These are phyloP conservation scores for Mucor plumbeus DNA, from an alignment of 371 early-diverging fungal genomes.

Conservation along the genomic window DNA sequence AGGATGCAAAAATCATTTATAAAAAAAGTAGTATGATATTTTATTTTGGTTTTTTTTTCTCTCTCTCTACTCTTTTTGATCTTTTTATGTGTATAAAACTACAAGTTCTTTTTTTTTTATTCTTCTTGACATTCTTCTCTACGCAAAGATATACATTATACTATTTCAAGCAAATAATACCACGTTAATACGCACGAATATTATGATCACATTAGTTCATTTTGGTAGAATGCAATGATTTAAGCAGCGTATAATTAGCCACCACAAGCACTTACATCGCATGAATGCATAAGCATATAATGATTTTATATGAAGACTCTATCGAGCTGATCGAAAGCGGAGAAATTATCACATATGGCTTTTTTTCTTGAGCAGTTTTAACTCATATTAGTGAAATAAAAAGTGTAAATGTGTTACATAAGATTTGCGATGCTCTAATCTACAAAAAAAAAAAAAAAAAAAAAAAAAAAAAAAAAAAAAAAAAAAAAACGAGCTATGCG, in stretches of 20 bases:
- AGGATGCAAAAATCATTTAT: background rate
- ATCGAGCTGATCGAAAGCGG: background rate
- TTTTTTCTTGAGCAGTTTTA: background rate
- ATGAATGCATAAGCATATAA: too few relatives aligned
- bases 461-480: too few relatives aligned
- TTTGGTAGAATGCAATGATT: too few relatives aligned
- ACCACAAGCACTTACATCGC: background rate
- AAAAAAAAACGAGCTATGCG: background rate
- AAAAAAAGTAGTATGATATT: background rate
- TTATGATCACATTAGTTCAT: background rate
- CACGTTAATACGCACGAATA: background rate
- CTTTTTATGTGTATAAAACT: background rate
- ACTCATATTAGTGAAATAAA: background rate
- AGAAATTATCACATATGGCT: background rate
- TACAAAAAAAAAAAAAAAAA: too few relatives aligned
- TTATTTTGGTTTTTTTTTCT: background rate
- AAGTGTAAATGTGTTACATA: background rate
- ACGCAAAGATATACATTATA: background rate
- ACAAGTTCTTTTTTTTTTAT: background rate
- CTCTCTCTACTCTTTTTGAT: background rate
- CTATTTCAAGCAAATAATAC: background rate
- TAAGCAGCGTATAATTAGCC: background rate
- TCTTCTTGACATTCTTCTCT: background rate
- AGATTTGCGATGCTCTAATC: background rate
- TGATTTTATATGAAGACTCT: too few relatives aligned